These are phyloP conservation scores for Moesziomyces sp. DNA, from an alignment of 1,284 basidiomycete genomes.

Conservation along the genomic window DNA sequence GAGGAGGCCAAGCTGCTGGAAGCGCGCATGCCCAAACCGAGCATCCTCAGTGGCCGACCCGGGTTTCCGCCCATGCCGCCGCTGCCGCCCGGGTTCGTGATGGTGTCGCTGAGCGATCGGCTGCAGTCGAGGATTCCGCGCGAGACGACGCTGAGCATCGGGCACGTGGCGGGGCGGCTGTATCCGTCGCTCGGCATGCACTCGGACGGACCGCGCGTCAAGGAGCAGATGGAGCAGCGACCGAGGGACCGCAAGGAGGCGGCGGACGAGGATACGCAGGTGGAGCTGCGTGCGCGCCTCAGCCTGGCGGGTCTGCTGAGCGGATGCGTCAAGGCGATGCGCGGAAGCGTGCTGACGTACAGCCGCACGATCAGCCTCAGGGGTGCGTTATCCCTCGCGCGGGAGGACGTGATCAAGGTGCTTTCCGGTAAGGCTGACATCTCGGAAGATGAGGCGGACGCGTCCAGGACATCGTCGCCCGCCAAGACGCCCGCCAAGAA, in stretches of 20 bases:
- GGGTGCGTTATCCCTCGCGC: constrained; percentile 11
- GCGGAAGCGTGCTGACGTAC: constrained; percentile 14
- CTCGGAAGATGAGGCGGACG: constrained; percentile 8
- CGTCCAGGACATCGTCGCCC: constrained; percentile 1
- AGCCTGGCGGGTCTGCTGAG: constrained; percentile 36
- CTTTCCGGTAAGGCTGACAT: constrained; percentile 8
- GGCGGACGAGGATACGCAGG: constrained; percentile 43
- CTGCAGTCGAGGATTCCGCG: constrained; percentile 26
- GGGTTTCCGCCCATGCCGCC: constrained; percentile 44
- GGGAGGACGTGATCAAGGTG: constrained; percentile 4
- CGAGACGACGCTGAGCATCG: constrained; percentile 31
- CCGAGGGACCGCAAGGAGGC: constrained; percentile 21
- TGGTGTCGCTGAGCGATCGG: constrained; percentile 38
- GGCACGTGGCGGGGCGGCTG: constrained; percentile 34
- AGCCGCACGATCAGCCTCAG: constrained; percentile 26
- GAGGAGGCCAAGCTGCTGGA: constrained; percentile 24
- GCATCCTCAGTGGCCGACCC: constrained; percentile 26
- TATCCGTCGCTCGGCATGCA: constrained; percentile 42
- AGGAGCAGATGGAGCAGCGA: constrained; percentile 26
- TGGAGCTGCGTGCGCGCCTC: constrained; percentile 34
- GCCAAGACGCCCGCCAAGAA: constrained; percentile 19
- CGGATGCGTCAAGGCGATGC: constrained; percentile 51
- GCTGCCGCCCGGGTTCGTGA: constrained; percentile 37
- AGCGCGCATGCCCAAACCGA: constrained; percentile 31
- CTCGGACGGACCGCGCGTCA: constrained; percentile 45